Evolutionary conservation across 805 yeast genomes (phyloP), one percentile per base, ranked within the genome.

Genomic region (Cyberlindnera sargentensis): DNA sequence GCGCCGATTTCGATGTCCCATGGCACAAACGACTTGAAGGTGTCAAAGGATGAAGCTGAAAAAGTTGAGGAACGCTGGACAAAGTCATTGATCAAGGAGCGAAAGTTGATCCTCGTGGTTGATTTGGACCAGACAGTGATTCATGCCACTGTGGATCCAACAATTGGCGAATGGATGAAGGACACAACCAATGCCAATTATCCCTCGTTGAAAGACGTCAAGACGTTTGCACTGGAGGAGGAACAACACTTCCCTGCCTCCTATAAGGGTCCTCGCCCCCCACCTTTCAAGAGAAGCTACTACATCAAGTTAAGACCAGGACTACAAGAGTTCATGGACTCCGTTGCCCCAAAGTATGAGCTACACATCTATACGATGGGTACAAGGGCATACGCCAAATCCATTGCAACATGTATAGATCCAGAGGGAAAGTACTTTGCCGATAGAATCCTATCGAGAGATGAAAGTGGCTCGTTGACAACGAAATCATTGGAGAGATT

Each of bases 301-400:
- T 93, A 86, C 55, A 96, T 95, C 28, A 93, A 93, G 62, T 66
- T 87, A 33, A 74, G 99, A 49, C 98, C 98, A 0, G 96, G 96
- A 0, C 68, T 93, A 34, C 65, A 72, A 40, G 81, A 79, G 41
- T 93, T 93, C 60, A 71, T 93, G 41, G 75, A 73, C 40, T 70
- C 71, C 39, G 75, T 87, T 40, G 67, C 82, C 5, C 64, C 80
- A 39, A 65, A 75, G 37, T 93, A 84, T 60, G 98, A 93, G 64
- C 68, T 93, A 71, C 99, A 93, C 59, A 86, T 93, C 34, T 93
- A 93, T 62, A 93, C 99, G 4, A 93, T 93, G 99, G 99, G 98
- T 7, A 93, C 99, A 4, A 71, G 96, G 51, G 82, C 91, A 28
- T 93, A 93, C 63, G 99, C 99, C 0, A 72, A 79, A 39, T 84